Evolutionary conservation across 2,329 filamentous ascomycete species (phyloP).

Genomic region (Aureobasidium melanogenum): DNA sequence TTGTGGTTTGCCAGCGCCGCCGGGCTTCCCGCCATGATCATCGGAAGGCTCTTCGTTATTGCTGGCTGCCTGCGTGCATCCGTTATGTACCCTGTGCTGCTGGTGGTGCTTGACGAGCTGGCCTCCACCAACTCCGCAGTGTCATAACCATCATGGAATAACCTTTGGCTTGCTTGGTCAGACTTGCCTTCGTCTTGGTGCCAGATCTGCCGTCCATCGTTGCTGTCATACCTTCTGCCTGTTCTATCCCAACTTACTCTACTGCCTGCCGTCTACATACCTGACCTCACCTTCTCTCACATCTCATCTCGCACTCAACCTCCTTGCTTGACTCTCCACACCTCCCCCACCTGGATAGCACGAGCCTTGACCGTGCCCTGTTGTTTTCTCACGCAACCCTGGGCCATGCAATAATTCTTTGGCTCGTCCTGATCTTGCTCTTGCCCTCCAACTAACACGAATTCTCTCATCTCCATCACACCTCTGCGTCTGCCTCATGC

Average conservation of each 20-base stretch:
- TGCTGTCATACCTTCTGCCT: constrained; percentile 11
- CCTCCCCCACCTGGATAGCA: constrained; percentile 9
- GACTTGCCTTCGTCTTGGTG: constrained; percentile 3
- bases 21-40: constrained; percentile 13
- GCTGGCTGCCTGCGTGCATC: constrained; percentile 13
- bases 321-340: constrained; percentile 14
- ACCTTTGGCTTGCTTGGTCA: constrained; percentile 10
- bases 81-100: constrained; percentile 13
- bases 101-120: constrained; percentile 12
- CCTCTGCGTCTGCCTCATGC: constrained; percentile 19
- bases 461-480: neutral
- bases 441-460: neutral
- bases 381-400: constrained; percentile 7
- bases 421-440: neutral
- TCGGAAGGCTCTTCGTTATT: constrained; percentile 12
- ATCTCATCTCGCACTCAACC: neutral
- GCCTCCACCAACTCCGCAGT: constrained; percentile 11
- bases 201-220: neutral
- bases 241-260: no score
- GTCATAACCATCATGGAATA: constrained; percentile 12
- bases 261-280: constrained; percentile 4
- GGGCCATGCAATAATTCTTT: constrained; percentile 10
- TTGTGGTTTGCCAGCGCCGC: constrained; percentile 14
- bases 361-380: constrained; percentile 10
- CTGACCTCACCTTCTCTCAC: neutral